Evolutionary conservation across 129 eudicot genomes (phyloP).

Genomic region (Pseudognaphalium luteoalbum): DNA sequence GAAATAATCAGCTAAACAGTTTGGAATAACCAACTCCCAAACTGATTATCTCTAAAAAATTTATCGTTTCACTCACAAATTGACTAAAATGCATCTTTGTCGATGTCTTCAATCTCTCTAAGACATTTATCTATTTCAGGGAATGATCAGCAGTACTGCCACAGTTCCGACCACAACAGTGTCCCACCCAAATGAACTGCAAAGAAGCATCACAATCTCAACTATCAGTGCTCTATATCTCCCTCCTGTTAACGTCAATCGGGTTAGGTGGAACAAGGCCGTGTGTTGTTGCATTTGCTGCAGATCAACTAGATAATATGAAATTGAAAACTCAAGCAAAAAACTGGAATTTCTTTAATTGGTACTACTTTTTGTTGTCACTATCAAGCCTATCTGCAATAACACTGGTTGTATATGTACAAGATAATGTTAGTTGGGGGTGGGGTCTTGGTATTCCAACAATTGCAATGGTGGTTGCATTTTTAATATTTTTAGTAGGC

Average conservation of each 20-base stretch:
- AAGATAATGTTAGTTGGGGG: conserved; percentile 47
- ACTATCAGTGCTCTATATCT: conserved; percentile 35
- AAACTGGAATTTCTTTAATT: conserved; percentile 43
- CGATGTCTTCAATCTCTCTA: background rate
- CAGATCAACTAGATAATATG: conserved; percentile 39
- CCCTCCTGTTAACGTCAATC: conserved; percentile 39
- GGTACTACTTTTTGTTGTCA: conserved; percentile 30
- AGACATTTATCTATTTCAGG: conserved; percentile 29
- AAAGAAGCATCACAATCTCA: conserved; percentile 42
- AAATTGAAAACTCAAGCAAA: conserved; percentile 25
- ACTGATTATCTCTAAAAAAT: background rate
- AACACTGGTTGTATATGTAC: conserved; percentile 40
- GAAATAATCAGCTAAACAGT: background rate
- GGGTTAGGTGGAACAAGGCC: conserved; percentile 50
- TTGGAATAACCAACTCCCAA: too few species aligned
- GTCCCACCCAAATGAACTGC: conserved; percentile 39
- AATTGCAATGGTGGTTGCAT: conserved; percentile 33
- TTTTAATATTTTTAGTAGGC: conserved; percentile 30
- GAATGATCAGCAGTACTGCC: conserved; percentile 60
- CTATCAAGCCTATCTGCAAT: conserved; percentile 31
- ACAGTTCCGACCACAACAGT: conserved; percentile 50
- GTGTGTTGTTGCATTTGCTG: conserved; percentile 47
- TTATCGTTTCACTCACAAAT: background rate
- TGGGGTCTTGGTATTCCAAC: conserved; percentile 48
- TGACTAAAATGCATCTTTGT: background rate